These are phyloP conservation scores for Tetradesmus lagerheimii DNA, from an alignment of 139 green algal species.

Conservation along the genomic window DNA sequence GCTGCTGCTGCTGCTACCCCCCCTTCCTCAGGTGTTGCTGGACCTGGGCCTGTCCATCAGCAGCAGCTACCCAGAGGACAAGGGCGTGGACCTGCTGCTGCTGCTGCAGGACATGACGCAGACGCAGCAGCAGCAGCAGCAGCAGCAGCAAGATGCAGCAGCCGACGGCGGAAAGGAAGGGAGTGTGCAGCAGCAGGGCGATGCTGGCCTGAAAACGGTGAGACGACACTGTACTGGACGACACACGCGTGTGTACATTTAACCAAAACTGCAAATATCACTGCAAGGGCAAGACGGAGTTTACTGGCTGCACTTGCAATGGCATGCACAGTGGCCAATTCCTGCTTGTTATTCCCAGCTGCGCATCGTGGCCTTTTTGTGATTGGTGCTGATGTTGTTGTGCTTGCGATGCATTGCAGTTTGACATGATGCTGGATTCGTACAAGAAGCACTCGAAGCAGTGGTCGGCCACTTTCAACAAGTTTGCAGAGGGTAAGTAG, in stretches of 20 bases:
- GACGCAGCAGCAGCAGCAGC: neutral
- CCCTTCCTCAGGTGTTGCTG: conserved; percentile 71
- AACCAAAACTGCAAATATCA: too few species aligned
- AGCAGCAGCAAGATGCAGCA: neutral
- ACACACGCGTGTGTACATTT: too few species aligned
- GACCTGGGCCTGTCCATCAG: conserved; percentile 91
- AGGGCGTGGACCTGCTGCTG: conserved; percentile 92
- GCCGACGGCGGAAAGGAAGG: neutral
- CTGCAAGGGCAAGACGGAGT: too few species aligned
- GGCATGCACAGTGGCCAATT: too few species aligned
- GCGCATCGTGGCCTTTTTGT: neutral
- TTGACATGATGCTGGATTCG: conserved; percentile 73
- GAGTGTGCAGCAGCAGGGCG: neutral
- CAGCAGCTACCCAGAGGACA: conserved; percentile 82
- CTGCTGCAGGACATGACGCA: conserved; percentile 77
- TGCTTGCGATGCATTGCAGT: conserved; percentile 57
- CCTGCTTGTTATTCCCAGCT: too few species aligned
- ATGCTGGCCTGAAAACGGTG: neutral
- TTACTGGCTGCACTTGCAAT: too few species aligned
- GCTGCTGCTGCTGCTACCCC: neutral
- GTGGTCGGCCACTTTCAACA: conserved; percentile 86
- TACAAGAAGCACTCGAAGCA: conserved; percentile 77
- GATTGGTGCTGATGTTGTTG: neutral
- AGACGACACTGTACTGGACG: neutral
- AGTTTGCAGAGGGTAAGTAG: conserved; percentile 74